Evolutionary conservation across 129 eudicot species (phyloP).

Genomic region (Chrysanthemum lavandulifolium): DNA sequence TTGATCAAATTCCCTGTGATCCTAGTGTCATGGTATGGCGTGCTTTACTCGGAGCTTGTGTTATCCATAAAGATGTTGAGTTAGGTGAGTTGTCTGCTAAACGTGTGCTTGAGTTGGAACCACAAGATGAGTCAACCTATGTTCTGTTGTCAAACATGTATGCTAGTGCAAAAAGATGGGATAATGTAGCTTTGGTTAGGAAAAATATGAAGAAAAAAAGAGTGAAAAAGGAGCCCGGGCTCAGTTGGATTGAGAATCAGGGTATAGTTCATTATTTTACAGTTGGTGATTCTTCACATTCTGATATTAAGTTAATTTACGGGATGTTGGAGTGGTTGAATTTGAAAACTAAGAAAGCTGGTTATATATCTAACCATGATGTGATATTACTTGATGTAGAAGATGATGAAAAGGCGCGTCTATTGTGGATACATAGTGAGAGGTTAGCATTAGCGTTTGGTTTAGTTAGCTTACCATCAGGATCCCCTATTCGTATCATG

Average conservation of each 20-base stretch:
- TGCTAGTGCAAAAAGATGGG: conserved; percentile 70
- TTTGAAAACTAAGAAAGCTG: conserved; percentile 39
- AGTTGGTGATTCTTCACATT: conserved; percentile 72
- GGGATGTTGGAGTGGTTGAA: conserved; percentile 82
- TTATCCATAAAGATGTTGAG: conserved; percentile 60
- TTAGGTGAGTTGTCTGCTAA: conserved; percentile 58
- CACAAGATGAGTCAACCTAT: conserved; percentile 62
- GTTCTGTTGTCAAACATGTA: conserved; percentile 67
- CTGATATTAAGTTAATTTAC: conserved; percentile 47
- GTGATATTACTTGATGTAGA: conserved; percentile 77
- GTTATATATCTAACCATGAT: conserved; percentile 55
- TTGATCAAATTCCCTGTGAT: conserved; percentile 55
- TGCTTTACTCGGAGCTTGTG: conserved; percentile 77
- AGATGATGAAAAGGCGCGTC: conserved; percentile 69
- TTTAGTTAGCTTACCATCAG: conserved; percentile 47
- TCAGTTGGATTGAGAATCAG: conserved; percentile 75
- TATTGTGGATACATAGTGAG: conserved; percentile 80
- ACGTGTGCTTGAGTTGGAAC: conserved; percentile 71
- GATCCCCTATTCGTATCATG: conserved; percentile 65
- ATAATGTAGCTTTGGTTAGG: conserved; percentile 65
- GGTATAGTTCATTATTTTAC: conserved; percentile 67
- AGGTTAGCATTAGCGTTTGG: conserved; percentile 75
- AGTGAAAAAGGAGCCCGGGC: conserved; percentile 76
- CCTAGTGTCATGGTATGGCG: conserved; percentile 93
- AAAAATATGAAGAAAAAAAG: conserved; percentile 68